Evolutionary conservation across 2,329 filamentous ascomycete species (phyloP).

Genomic region (Penicillium sp.): DNA sequence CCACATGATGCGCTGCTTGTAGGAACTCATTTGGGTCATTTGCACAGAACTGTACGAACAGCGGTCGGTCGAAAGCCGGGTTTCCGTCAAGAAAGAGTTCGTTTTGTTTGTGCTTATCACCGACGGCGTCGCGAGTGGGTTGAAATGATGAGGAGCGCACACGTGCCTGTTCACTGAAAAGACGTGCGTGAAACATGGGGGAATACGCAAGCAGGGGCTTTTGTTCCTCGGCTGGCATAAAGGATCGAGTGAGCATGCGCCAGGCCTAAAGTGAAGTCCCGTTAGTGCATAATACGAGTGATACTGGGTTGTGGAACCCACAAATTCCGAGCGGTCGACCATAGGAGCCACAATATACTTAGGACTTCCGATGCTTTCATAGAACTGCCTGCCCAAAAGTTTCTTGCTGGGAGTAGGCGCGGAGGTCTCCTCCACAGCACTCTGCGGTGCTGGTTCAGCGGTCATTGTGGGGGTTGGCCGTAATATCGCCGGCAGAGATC

Average conservation of each 20-base stretch:
- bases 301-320: too few species aligned
- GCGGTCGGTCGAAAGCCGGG: slow-evolving; percentile 72
- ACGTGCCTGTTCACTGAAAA: slow-evolving; percentile 70
- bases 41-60: slow-evolving; percentile 90
- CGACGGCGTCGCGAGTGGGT: slow-evolving; percentile 46
- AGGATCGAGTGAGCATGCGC: slow-evolving; percentile 93
- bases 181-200: slow-evolving; percentile 90
- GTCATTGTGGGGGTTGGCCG: slow-evolving; percentile 25
- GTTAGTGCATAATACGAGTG: too few species aligned
- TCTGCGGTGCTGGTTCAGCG: slow-evolving; percentile 15
- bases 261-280: slow-evolving; percentile 61
- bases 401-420: slow-evolving; percentile 44
- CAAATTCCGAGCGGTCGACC: slow-evolving; percentile 98
- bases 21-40: slow-evolving; percentile 46
- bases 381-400: slow-evolving; percentile 80
- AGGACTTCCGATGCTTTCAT: slow-evolving; percentile 87
- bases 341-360: slow-evolving; percentile 90
- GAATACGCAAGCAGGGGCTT: slow-evolving; percentile 75
- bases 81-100: slow-evolving; percentile 74
- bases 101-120: slow-evolving; percentile 16
- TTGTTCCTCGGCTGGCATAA: slow-evolving; percentile 63
- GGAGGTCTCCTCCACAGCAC: slow-evolving; percentile 19
- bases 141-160: slow-evolving; percentile 81
- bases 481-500: slow-evolving; percentile 7
- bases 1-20: slow-evolving; percentile 67